Conservation (phyloP, 139 green algal species). For the Tetradesmus lagerheimii region DNA sequence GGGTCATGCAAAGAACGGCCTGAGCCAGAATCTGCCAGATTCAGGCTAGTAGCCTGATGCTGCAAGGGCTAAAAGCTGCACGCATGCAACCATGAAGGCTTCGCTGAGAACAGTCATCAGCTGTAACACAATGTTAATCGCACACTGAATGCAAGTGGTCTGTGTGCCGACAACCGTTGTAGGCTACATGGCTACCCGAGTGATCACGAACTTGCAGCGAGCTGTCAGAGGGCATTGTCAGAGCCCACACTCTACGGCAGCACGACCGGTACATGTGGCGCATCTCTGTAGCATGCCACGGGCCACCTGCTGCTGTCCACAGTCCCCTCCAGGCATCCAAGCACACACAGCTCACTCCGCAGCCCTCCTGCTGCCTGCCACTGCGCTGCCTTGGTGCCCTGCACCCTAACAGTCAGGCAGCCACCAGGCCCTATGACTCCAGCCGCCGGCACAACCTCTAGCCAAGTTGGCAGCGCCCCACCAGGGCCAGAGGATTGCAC, state of each 20-base stretch:
- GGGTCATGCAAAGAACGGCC: too few species aligned
- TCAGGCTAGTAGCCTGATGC: too few species aligned
- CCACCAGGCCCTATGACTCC: neutral
- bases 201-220: neutral
- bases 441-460: constrained; percentile 29
- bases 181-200: too few species aligned
- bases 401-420: neutral
- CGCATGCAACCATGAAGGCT: too few species aligned
- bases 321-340: neutral
- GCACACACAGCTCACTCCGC: neutral
- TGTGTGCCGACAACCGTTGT: too few species aligned
- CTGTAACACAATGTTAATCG: too few species aligned
- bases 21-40: too few species aligned
- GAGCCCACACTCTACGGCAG: neutral
- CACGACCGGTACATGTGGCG: neutral
- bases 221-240: neutral
- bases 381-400: neutral
- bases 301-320: constrained; percentile 27
- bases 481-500: neutral
- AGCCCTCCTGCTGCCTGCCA: neutral
- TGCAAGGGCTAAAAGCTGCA: too few species aligned
- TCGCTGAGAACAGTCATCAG: too few species aligned
- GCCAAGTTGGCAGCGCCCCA: constrained; percentile 29
- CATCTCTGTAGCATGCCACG: neutral
- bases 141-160: too few species aligned